A percentile compares a stretch with the other conserved stretches of the same genome.
phyloP scores from a whole-genome alignment of 305 asterid genomes.

The Stenogyne calaminthoides region DNA sequence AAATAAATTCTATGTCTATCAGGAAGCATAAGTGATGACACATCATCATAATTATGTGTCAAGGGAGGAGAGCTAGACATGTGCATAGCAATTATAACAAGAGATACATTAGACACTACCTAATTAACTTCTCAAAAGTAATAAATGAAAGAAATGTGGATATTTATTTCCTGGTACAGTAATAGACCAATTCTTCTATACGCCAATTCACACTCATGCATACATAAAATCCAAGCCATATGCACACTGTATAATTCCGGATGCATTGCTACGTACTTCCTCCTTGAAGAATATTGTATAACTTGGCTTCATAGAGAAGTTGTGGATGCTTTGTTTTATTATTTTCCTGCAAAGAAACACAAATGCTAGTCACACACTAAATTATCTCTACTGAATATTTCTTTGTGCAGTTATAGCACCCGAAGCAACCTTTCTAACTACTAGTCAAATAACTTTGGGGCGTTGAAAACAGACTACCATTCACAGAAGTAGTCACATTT shows the following conservation, averaged over 20 bases:
- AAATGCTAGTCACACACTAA: constrained; percentile 18
- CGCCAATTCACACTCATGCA: constrained; percentile 28
- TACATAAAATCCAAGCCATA: constrained; percentile 25
- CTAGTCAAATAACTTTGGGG: background rate
- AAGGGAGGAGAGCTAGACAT: background rate
- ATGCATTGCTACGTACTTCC: constrained; percentile 69
- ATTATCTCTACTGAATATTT: background rate
- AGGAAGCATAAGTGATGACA: background rate
- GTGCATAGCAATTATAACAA: constrained; percentile 1
- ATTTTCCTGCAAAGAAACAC: constrained; percentile 68
- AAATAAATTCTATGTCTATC: background rate
- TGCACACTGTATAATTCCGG: constrained; percentile 24
- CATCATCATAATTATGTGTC: background rate
- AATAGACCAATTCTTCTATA: constrained; percentile 14
- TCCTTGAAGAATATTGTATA: constrained; percentile 89
- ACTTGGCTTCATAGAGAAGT: constrained; percentile 90
- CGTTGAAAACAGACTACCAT: background rate
- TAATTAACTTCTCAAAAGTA: background rate
- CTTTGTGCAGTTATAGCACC: too few relatives aligned
- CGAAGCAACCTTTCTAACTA: background rate
- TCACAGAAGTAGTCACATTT: constrained; percentile 17
- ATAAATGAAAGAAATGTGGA: constrained; percentile 15
- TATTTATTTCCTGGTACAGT: constrained; percentile 16
- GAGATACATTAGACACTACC: background rate
- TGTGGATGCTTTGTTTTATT: constrained; percentile 96